Conservation (phyloP, 2,329 filamentous ascomycete species). For the Allantophomopsis cytisporea region DNA sequence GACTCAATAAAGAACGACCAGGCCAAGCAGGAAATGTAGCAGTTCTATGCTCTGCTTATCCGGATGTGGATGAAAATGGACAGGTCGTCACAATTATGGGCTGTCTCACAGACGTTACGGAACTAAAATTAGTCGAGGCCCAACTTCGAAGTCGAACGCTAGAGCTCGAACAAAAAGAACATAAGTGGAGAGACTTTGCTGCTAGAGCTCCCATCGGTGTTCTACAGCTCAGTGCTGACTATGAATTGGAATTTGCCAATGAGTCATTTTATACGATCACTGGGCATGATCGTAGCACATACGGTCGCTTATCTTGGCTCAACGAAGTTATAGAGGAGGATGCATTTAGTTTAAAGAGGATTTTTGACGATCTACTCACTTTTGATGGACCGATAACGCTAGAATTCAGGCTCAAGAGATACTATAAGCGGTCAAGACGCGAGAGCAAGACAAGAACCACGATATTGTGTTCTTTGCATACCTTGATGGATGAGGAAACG, state of each 20-base stretch:
- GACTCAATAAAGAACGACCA: conserved; percentile 3
- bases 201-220: too few species aligned
- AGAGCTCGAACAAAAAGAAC: too few species aligned
- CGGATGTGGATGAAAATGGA: conserved; percentile 5
- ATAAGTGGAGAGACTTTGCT: too few species aligned
- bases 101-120: conserved; percentile 5
- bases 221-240: conserved; percentile 1
- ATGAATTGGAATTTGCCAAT: conserved; percentile 50
- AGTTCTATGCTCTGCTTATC: conserved; percentile 2
- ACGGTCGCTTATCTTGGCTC: conserved; percentile 18
- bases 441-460: too few species aligned
- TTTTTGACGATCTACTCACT: too few species aligned
- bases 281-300: conserved; percentile 22
- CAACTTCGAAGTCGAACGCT: conserved; percentile 4
- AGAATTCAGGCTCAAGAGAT: too few species aligned
- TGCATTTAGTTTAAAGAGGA: background rate
- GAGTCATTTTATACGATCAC: conserved; percentile 49
- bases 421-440: too few species aligned
- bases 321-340: background rate
- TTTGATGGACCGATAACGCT: too few species aligned
- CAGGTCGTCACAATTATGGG: conserved; percentile 8
- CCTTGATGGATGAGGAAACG: too few species aligned
- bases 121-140: conserved; percentile 8
- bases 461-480: too few species aligned
- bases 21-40: conserved; percentile 2